Percentiles rank a stretch among this genome's conserved stretches.
Evolutionary conservation across 75 land plant species (phyloP).

Genomic region (Cunninghamia lanceolata): DNA sequence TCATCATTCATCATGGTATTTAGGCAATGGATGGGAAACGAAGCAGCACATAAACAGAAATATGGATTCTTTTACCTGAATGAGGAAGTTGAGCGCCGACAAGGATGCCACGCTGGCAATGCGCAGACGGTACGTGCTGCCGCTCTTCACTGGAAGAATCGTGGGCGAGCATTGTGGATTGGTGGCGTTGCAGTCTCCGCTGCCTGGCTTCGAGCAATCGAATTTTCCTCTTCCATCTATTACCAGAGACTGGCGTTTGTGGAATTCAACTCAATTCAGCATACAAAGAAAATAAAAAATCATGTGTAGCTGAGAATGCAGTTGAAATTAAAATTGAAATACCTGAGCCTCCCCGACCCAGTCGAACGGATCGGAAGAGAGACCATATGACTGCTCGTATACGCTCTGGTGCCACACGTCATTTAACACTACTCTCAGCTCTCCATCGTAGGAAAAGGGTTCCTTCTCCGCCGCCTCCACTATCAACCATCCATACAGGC

Average conservation of each 20-base stretch:
- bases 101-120: constrained; percentile 72
- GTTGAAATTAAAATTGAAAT: too few species aligned
- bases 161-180: constrained; percentile 44
- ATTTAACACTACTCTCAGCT: constrained; percentile 47
- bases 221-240: constrained; percentile 75
- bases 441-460: constrained; percentile 35
- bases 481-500: constrained; percentile 70
- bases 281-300: not conserved
- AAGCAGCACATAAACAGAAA: too few species aligned
- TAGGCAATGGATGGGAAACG: not conserved
- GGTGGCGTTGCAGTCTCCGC: constrained; percentile 15
- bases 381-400: constrained; percentile 46
- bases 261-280: not conserved
- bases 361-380: constrained; percentile 53
- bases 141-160: constrained; percentile 47
- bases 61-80: constrained; percentile 26
- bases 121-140: constrained; percentile 66
- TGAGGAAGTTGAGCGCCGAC: constrained; percentile 39
- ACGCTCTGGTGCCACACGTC: constrained; percentile 72
- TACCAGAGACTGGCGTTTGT: constrained; percentile 43
- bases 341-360: constrained; percentile 61
- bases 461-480: constrained; percentile 49
- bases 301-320: not conserved
- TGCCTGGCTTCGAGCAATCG: constrained; percentile 53
- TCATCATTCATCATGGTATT: not conserved